Percentiles rank a stretch among this genome's conserved stretches.
Evolutionary conservation across 495 filamentous ascomycete genomes (phyloP).

Genomic region (Aspergillus incahuasiensis): DNA sequence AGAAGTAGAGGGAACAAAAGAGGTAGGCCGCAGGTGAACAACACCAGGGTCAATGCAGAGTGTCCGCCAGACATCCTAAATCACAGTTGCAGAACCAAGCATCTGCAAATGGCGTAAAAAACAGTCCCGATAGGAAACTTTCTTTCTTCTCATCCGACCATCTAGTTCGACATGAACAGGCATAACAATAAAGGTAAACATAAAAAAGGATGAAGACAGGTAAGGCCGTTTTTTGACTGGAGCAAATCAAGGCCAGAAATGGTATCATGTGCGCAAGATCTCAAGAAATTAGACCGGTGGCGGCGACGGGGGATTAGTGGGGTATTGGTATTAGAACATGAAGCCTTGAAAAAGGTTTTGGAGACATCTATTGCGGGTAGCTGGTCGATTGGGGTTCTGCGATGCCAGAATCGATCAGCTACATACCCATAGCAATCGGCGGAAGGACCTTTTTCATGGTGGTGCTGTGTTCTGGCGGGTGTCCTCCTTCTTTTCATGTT

Average conservation of each 20-base stretch:
- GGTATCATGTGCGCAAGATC: constrained; percentile 43
- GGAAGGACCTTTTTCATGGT: constrained; percentile 15
- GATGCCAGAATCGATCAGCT: constrained; percentile 29
- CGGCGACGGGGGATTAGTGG: constrained; percentile 36
- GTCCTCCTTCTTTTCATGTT: constrained; percentile 7
- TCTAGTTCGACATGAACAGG: constrained; percentile 30
- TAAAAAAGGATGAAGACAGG: constrained; percentile 27
- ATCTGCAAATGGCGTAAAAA: constrained; percentile 17
- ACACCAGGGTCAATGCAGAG: constrained; percentile 24
- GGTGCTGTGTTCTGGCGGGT: constrained; percentile 6
- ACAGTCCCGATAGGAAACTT: constrained; percentile 11
- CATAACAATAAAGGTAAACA: constrained; percentile 14
- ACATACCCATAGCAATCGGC: constrained; percentile 24
- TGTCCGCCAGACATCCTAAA: constrained; percentile 21
- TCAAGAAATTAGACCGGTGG: constrained; percentile 31
- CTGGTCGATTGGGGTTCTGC: constrained; percentile 42
- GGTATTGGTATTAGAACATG: constrained; percentile 36
- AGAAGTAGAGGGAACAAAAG: constrained; percentile 13
- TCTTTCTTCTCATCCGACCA: constrained; percentile 23
- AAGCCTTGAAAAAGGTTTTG: constrained; percentile 20
- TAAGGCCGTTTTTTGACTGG: constrained; percentile 36
- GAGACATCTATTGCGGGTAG: constrained; percentile 42
- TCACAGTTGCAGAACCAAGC: constrained; percentile 16
- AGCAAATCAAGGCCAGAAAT: constrained; percentile 33
- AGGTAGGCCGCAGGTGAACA: constrained; percentile 17